Evolutionary conservation across 306 rosid species (phyloP).

Genomic region (Calophaca sinica): DNA sequence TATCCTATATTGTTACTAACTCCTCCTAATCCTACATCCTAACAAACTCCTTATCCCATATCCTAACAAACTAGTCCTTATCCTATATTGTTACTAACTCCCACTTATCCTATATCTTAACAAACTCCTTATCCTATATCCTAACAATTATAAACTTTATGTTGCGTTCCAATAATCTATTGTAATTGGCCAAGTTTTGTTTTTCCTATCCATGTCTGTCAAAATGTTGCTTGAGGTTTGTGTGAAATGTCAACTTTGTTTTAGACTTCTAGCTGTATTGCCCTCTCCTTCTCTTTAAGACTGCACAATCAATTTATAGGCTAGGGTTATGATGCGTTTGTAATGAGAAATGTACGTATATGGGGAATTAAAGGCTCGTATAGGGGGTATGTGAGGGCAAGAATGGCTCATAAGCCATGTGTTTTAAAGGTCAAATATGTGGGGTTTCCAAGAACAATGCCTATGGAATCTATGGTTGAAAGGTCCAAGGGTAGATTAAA

Average conservation of each 20-base stretch:
- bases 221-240: slow-evolving; percentile 1
- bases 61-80: no score
- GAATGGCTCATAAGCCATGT: background rate
- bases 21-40: no score
- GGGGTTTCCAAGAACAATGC: background rate
- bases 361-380: background rate
- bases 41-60: no score
- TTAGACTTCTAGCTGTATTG: background rate
- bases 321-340: background rate
- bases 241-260: background rate
- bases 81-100: no score
- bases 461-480: background rate
- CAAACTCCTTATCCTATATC: no score
- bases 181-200: slow-evolving; percentile 7
- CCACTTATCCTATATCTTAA: no score
- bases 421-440: background rate
- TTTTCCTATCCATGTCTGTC: background rate
- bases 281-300: background rate
- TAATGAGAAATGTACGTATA: background rate
- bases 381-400: background rate
- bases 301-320: background rate
- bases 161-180: background rate
- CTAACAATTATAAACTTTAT: no score
- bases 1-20: no score
- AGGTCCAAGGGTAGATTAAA: background rate